A percentile compares a stretch with the other conserved stretches of the same genome.
phyloP scores from a whole-genome alignment of 208 protist species.

The Zelonia costaricensis region DNA sequence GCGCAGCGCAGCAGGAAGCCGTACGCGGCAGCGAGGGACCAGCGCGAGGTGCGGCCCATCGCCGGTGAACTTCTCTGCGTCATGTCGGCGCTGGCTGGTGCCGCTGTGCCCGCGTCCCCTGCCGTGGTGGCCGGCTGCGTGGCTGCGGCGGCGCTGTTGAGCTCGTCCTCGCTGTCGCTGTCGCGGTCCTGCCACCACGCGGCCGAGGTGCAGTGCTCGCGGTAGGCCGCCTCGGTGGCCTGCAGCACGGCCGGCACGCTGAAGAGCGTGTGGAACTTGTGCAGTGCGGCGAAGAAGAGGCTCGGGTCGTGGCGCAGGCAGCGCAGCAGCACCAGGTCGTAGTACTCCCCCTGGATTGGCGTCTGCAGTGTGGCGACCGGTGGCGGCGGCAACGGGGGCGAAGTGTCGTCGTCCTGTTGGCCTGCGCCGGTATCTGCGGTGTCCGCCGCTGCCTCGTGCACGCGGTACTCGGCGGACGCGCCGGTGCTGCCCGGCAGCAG shows the following conservation, averaged over 20 bases:
- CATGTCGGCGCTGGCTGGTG: too few relatives aligned
- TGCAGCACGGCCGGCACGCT: slow-evolving; percentile 38
- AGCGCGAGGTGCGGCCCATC: slow-evolving; percentile 32
- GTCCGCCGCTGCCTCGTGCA: background rate
- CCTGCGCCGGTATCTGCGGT: background rate
- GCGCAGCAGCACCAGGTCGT: slow-evolving; percentile 69
- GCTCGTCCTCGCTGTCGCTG: slow-evolving; percentile 1
- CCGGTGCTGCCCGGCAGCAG: slow-evolving; percentile 37
- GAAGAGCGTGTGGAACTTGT: slow-evolving; percentile 30
- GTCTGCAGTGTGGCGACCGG: slow-evolving; percentile 12
- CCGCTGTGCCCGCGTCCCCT: background rate
- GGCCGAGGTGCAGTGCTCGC: slow-evolving; percentile 16
- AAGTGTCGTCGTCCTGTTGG: background rate
- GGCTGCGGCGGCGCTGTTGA: background rate
- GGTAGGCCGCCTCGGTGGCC: slow-evolving; percentile 43
- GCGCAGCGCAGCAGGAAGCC: slow-evolving; percentile 49
- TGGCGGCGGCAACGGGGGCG: background rate
- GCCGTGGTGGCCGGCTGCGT: background rate
- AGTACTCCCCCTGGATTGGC: slow-evolving; percentile 58
- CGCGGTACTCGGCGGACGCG: slow-evolving; percentile 16
- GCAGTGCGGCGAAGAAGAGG: slow-evolving; percentile 32
- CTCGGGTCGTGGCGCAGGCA: slow-evolving; percentile 43
- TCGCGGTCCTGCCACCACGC: slow-evolving; percentile 18
- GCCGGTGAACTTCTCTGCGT: too few relatives aligned
- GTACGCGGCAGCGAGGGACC: slow-evolving; percentile 53